Base-by-base conservation (phyloP, 75 land plant genomes). In the Pseudotsuga menziesii region DNA sequence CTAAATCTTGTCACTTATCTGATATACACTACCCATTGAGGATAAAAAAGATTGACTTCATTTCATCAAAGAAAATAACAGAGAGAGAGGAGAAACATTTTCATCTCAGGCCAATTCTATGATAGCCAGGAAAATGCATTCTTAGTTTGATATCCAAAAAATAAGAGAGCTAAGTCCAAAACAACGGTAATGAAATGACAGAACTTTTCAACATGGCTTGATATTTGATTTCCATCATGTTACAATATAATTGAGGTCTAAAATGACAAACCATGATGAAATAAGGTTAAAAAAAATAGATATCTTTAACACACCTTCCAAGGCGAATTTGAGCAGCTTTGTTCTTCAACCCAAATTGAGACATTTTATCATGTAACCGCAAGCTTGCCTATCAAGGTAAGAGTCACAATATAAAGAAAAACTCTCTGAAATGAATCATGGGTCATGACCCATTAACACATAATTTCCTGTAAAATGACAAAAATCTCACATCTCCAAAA, bases 301-400 rank as follows among this genome's bases (percentile, higher is more conserved):
- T 48, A 48, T 48, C 9, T 48, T 48, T 8, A 48, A 79, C 77
- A 32, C 56, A 91, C 93, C 91, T 97, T 80, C 96, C 90, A 41
- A 90, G 89, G 0, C 89, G 94, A 44, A 97, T 87, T 86, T 97
- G 98, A 75, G 99, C 99, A 76, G 99, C 99, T 85, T 89, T 97
- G 77, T 97, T 97, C 73, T 97, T 97, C 26, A 91, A 80, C 35
- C 88, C 79, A 71, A 97, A 95, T 75, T 81, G 86, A 56, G 87
- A 86, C 99, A 97, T 95, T 82, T 91, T 97, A 39, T 93, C 91
- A 82, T 88, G 88, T 76, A 97, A 78, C 27, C 86, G 79, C 77
- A 89, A 87, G 84, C 90, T 95, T 61, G 92, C 99, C 99, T 97
- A 81, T 52, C 52, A 84, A 72, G 61, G 6, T 36, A 74, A 74